These are phyloP conservation scores for Psophocarpus tetragonolobus DNA, from an alignment of 306 rosid species.

Conservation along the genomic window DNA sequence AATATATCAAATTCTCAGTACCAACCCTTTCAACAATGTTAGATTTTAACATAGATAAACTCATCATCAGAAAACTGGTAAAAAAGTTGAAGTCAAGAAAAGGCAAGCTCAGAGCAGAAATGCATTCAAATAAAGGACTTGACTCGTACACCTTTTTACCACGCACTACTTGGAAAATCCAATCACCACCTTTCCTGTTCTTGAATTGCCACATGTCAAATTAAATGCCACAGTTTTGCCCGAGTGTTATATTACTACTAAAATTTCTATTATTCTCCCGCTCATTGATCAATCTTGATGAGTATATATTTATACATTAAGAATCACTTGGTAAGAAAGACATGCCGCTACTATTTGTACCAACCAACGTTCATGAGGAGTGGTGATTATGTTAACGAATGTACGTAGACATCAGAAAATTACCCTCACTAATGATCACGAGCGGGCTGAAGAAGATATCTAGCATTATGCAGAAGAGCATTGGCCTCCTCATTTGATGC, in stretches of 20 bases:
- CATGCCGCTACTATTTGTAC: no score
- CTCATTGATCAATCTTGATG: background rate
- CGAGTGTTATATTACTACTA: background rate
- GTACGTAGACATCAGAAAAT: conserved; percentile 1
- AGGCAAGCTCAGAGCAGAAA: background rate
- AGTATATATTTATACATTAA: background rate
- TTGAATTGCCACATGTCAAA: conserved; percentile 8
- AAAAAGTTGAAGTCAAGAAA: background rate
- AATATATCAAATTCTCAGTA: background rate
- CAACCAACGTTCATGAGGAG: no score
- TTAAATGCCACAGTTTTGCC: conserved; percentile 5
- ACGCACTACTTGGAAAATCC: background rate
- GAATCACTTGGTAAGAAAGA: no score
- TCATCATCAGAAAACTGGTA: background rate
- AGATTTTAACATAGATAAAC: background rate
- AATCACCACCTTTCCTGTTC: conserved; percentile 11
- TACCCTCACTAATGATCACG: conserved; percentile 55
- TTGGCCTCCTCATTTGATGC: conserved; percentile 73
- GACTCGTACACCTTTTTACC: background rate
- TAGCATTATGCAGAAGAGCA: conserved; percentile 68
- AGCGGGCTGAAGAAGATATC: conserved; percentile 59
- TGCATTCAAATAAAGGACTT: background rate
- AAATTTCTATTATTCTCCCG: background rate
- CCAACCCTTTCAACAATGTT: background rate
- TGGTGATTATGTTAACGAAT: background rate